Base-by-base conservation (phyloP, 2,329 filamentous ascomycete genomes). In the Nemania abortiva region DNA sequence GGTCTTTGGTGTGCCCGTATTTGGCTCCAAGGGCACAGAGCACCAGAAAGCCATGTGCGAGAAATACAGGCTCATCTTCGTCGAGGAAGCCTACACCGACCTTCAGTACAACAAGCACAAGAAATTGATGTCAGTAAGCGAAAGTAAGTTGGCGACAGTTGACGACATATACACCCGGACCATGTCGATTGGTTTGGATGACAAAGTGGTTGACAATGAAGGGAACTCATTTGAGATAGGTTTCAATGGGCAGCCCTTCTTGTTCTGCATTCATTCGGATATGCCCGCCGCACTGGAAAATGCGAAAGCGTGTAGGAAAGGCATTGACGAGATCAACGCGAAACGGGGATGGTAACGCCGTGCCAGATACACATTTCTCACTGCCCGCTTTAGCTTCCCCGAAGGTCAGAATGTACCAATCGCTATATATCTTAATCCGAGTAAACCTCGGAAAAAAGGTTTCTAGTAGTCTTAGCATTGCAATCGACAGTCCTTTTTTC, bases 291-390 rank as follows among this genome's bases (percentile, higher is more conserved):
- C 61, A 4, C 45, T 64, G 5, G 45, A 64, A 2, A 64, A 57
- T 15, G 61, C 61, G 15, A 64, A 42, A 20, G 61, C 61, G 11
- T 64, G 61, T 42, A 39, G 53, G 29, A 57, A 57, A 42, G 53
- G 42, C 22, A 52, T 64, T 7, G 31, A 57, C 6, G 61, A 42
- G 31, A 57, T 57, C 45, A 64, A 64, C 50, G 42, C 15, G n/a
- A 20, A 39, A 7, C 20, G 53, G 11, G 61, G 53, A 7, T 64
- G 61, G 67, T 77, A 74, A 60, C 34, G 10, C 11, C 9, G n/a
- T 57, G 24, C 11, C 18, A 31, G 22, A 13, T n/a, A 45, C 37
- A 27, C 13, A 39, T 45, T 24, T 45, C 55, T 2, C 7, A 37
- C n/a, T n/a, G 15, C 15, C 15, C 13, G 15, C 15, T 42, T 42